Evolutionary conservation across 495 filamentous ascomycete genomes (phyloP).

Genomic region (Penicillium arizonense): DNA sequence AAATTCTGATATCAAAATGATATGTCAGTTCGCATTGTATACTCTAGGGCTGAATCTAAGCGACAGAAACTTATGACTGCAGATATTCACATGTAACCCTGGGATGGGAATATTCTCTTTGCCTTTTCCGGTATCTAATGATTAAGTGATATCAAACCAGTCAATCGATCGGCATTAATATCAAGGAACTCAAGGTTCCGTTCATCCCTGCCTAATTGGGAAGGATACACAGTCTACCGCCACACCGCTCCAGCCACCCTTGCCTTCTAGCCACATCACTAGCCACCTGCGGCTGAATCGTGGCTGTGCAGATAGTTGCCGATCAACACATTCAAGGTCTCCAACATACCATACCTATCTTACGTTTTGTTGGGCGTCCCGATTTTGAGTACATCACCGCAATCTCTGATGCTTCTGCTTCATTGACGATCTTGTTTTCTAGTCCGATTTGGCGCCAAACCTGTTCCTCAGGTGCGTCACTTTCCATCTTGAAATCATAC

Average conservation of each 20-base stretch:
- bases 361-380: slow-evolving; percentile 13
- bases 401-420: background rate
- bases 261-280: slow-evolving; percentile 18
- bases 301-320: slow-evolving; percentile 24
- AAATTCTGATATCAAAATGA: slow-evolving; percentile 10
- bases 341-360: background rate
- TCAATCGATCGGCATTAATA: background rate
- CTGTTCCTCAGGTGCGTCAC: background rate
- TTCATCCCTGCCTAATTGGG: slow-evolving; percentile 11
- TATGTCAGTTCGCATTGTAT: slow-evolving; percentile 5
- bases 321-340: background rate
- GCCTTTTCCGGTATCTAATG: background rate
- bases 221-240: slow-evolving; percentile 15
- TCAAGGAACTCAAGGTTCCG: background rate
- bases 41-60: background rate
- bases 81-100: too few species aligned
- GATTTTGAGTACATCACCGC: background rate
- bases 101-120: too few species aligned
- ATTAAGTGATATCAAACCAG: background rate
- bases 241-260: slow-evolving; percentile 27
- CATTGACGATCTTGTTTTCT: background rate
- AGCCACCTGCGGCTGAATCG: slow-evolving; percentile 20
- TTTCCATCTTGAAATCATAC: background rate
- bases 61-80: too few species aligned
- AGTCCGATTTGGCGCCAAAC: background rate